Evolutionary conservation across 805 yeast species (phyloP).

Genomic region (Candida ortonii): DNA sequence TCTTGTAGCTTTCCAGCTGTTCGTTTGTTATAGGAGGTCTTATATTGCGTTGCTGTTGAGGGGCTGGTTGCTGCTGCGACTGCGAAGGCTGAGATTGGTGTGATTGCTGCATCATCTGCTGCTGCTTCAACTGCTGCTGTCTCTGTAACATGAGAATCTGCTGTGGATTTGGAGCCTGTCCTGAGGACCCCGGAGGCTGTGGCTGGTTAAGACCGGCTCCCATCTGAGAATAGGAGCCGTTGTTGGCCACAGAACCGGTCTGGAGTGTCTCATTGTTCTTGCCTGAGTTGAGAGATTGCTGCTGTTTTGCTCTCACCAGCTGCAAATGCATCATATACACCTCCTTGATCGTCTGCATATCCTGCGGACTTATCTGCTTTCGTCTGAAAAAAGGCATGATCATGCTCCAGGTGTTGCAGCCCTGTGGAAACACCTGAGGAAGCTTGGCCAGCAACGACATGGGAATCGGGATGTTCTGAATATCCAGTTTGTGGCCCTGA

Average conservation of each 20-base stretch:
- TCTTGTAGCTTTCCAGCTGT: conserved; percentile 30
- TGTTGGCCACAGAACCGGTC: conserved; percentile 1
- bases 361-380: conserved; percentile 55
- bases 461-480: conserved; percentile 72
- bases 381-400: conserved; percentile 59
- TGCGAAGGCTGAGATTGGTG: conserved; percentile 20
- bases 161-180: conserved; percentile 29
- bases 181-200: conserved; percentile 5
- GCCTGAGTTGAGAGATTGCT: conserved; percentile 23
- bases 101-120: conserved; percentile 6
- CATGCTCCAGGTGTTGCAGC: conserved; percentile 78
- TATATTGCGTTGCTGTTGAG: conserved; percentile 11
- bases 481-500: conserved; percentile 32
- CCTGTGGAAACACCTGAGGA: conserved; percentile 70
- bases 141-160: conserved; percentile 33
- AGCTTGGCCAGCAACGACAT: conserved; percentile 58
- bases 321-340: conserved; percentile 68
- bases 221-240: neutral
- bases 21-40: conserved; percentile 20
- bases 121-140: conserved; percentile 30
- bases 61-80: conserved; percentile 16
- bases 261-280: conserved; percentile 16
- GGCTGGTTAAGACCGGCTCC: conserved; percentile 14
- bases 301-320: conserved; percentile 44
- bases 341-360: conserved; percentile 57